Percentiles rank a stretch among this genome's conserved stretches.
Conservation (phyloP, 345 rosid genomes). For the Eucalyptus regnans region DNA sequence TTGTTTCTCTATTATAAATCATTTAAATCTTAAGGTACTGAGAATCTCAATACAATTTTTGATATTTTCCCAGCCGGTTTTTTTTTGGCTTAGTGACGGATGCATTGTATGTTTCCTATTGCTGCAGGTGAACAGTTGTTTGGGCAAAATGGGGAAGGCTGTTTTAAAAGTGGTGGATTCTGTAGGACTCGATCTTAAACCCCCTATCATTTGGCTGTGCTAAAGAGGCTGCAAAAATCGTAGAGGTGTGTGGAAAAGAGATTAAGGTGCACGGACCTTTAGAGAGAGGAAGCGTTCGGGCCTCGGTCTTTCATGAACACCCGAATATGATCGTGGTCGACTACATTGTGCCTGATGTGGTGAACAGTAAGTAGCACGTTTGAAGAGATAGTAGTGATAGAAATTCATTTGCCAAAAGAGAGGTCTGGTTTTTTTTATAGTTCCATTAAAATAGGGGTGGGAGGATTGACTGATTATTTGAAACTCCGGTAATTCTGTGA, state of each 20-base stretch:
- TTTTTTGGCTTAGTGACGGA: not conserved
- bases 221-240: constrained; percentile 42
- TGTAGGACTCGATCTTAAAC: constrained; percentile 62
- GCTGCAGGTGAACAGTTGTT: constrained; percentile 69
- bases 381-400: not conserved
- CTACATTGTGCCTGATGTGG: constrained; percentile 67
- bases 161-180: constrained; percentile 74
- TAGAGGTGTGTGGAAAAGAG: constrained; percentile 60
- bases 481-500: no score
- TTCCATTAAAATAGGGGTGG: no score
- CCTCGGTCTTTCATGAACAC: constrained; percentile 39
- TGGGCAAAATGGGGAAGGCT: constrained; percentile 86
- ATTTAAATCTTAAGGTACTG: not conserved
- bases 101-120: not conserved
- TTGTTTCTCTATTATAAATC: no score
- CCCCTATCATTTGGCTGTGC: constrained; percentile 66
- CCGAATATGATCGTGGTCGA: constrained; percentile 77
- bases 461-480: no score
- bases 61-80: not conserved
- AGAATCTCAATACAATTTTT: not conserved
- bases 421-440: no score
- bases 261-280: constrained; percentile 56
- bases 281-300: constrained; percentile 54
- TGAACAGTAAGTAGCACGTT: constrained; percentile 38
- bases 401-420: no score